Evolutionary conservation across 2,329 filamentous ascomycete species (phyloP).

Genomic region (Aspergillus flavus): DNA sequence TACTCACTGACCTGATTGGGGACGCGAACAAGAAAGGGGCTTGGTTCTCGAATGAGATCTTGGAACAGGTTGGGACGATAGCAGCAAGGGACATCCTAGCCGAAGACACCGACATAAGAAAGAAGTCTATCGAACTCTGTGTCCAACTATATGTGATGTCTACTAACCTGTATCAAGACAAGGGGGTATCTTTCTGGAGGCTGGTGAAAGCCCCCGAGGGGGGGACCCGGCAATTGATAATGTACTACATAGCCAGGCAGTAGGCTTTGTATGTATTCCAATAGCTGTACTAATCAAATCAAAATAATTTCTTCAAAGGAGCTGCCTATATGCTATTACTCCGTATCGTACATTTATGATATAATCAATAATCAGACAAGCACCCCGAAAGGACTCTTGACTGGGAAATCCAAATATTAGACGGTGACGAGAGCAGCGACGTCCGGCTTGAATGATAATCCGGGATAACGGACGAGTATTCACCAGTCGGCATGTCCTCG

Average conservation of each 20-base stretch:
- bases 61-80: conserved; percentile 37
- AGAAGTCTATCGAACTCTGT: conserved; percentile 41
- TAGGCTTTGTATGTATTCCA: background rate
- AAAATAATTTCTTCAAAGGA: background rate
- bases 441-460: background rate
- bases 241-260: conserved; percentile 36
- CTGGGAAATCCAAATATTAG: background rate
- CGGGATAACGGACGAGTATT: background rate
- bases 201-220: conserved; percentile 33
- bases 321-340: background rate
- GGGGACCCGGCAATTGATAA: conserved; percentile 38
- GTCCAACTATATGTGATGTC: conserved; percentile 31
- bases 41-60: conserved; percentile 18
- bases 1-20: conserved; percentile 32
- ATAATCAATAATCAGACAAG: background rate
- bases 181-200: conserved; percentile 25
- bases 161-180: background rate
- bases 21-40: conserved; percentile 25
- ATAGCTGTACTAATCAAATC: background rate
- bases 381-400: background rate
- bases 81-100: conserved; percentile 35
- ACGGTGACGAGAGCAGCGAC: background rate
- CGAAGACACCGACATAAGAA: conserved; percentile 40
- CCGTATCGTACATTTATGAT: background rate
- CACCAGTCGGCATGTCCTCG: background rate